phyloP scores from a whole-genome alignment of 176 grass and related monocot genomes.

The Zea luxurians region DNA sequence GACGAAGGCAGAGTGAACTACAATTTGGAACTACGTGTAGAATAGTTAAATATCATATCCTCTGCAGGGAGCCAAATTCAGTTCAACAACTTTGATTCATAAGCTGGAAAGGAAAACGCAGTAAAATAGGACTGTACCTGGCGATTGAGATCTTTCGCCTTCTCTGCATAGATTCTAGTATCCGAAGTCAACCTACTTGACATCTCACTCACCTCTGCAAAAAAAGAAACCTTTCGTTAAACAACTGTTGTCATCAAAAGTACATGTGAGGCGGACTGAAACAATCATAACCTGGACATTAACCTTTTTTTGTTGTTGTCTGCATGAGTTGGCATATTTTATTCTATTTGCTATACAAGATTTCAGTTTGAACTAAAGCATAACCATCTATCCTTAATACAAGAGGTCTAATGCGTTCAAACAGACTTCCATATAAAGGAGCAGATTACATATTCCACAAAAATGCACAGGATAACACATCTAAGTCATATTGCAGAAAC shows the following conservation, averaged over 20 bases:
- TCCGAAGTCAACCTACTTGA: slow-evolving; percentile 82
- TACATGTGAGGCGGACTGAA: neutral
- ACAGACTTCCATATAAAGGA: neutral
- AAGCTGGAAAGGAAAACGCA: slow-evolving; percentile 6
- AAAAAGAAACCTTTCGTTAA: slow-evolving; percentile 5
- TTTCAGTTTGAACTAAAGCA: neutral
- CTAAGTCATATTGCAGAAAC: neutral
- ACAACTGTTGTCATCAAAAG: neutral
- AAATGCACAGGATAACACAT: neutral
- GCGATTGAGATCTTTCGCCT: slow-evolving; percentile 84
- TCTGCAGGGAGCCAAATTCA: neutral
- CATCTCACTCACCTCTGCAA: slow-evolving; percentile 90
- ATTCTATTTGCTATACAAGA: neutral
- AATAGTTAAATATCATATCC: neutral
- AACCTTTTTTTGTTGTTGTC: neutral
- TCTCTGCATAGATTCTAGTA: slow-evolving; percentile 80
- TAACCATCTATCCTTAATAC: neutral
- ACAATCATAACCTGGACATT: slow-evolving; percentile 1
- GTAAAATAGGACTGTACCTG: slow-evolving; percentile 44
- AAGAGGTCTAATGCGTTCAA: neutral
- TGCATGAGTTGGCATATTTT: neutral
- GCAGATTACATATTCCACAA: neutral
- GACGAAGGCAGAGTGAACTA: neutral
- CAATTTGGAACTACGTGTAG: neutral
- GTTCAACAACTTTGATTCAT: slow-evolving; percentile 12